Conservation (phyloP, 1,139 yeast genomes). For the Candida labiduridarum region DNA sequence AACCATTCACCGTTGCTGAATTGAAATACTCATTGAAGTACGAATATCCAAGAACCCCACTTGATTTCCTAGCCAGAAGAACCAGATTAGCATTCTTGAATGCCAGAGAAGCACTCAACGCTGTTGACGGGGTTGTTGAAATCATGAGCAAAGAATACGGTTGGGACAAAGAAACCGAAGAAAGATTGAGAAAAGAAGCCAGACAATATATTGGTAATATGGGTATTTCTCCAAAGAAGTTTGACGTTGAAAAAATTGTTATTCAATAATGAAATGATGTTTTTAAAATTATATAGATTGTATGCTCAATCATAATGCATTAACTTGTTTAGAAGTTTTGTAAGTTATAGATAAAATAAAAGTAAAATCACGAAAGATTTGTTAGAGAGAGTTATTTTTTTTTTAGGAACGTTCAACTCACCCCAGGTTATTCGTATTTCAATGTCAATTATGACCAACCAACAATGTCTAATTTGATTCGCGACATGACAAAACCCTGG, state of each 20-base stretch:
- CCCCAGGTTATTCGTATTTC: too few species aligned
- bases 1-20: conserved; percentile 93
- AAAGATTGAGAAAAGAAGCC: conserved; percentile 56
- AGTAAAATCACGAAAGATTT: neutral
- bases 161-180: conserved; percentile 69
- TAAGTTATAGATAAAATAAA: neutral
- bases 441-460: too few species aligned
- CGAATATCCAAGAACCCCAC: conserved; percentile 87
- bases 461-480: too few species aligned
- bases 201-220: conserved; percentile 61
- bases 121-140: conserved; percentile 84
- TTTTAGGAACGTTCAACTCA: too few species aligned
- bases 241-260: conserved; percentile 15
- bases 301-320: neutral
- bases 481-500: too few species aligned
- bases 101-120: conserved; percentile 78
- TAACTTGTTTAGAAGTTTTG: neutral
- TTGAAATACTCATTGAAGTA: conserved; percentile 77
- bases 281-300: neutral
- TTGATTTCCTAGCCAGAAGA: conserved; percentile 92
- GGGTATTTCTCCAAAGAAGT: conserved; percentile 23
- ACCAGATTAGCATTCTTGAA: conserved; percentile 91
- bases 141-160: conserved; percentile 78
- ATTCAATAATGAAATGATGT: conserved; percentile 11
- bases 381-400: too few species aligned